Base-by-base conservation (phyloP, 1,139 yeast genomes). In the Blastobotrys indianensis region DNA sequence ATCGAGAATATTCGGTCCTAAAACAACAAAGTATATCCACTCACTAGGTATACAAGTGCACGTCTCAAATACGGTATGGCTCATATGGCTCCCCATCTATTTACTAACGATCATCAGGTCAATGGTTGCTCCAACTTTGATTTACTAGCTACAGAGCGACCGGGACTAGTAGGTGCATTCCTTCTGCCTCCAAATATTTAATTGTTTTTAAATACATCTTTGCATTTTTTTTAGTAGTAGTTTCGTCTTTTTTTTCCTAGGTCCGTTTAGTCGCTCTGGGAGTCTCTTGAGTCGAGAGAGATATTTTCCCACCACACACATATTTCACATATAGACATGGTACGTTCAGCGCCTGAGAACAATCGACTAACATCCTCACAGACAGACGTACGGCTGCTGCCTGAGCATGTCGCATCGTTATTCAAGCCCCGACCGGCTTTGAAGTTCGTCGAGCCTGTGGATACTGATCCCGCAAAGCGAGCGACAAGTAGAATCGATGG, bases 111-210 rank as follows among this genome's bases (percentile, higher is more conserved):
- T 10, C 13, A 17, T 8, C n/a, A 37, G 40, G 20, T 65, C 52
- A 79, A 78, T 55, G 86, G 88, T 0, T 92, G 86, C 4, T 76
- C 77, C 51, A 79, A 76, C 51, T 86, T 77, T 65, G 94, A 85
- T 57, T 65, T 85, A 42, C 66, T 85, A 50, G 87, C 94, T 3
- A 84, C 92, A 0, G 95, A 86, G 58, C 70, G 95, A 53, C 88
- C 94, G 0, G 70, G 73, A 29, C 79, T 77, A 28, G 78, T 85
- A 25, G 87, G 81, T 1, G 92, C 85, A 0, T 65, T 85, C 32
- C 64, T 85, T 44, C 65, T 85, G 33, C 94, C 94, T 8, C 88
- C 90, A 1, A 79, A 81, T 57, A 63, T 80, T 42, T 82, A 61
- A 58, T 34, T 29, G 15, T 41, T 25, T 31, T 4, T 31, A 31